Conservation (phyloP, 169 alveolate species). For the Plasmodium reichenowi region DNA sequence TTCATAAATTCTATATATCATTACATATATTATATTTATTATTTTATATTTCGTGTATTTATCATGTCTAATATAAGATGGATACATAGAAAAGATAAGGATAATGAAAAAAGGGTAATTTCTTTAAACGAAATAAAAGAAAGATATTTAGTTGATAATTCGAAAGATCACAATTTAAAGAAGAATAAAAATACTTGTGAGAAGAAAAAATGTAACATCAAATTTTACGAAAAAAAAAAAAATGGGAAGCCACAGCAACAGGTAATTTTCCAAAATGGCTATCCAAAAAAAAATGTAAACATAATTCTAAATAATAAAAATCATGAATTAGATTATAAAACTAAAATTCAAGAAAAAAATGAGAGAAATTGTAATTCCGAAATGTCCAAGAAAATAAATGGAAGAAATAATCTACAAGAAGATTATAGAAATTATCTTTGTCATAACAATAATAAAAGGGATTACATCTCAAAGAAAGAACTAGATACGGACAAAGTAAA, state of each 20-base stretch:
- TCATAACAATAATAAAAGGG: background rate
- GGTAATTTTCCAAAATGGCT: slow-evolving; percentile 9
- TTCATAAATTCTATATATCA: no score
- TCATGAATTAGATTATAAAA: no score
- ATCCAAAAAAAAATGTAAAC: background rate
- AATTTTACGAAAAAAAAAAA: background rate
- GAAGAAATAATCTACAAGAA: background rate
- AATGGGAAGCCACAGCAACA: background rate
- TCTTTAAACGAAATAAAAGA: slow-evolving; percentile 61
- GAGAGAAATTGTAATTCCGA: background rate
- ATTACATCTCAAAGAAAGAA: background rate
- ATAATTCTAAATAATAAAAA: background rate
- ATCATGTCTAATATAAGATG: slow-evolving; percentile 63
- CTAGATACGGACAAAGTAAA: slow-evolving; percentile 3
- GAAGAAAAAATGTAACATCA: background rate
- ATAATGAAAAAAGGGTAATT: slow-evolving; percentile 32
- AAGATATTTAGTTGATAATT: slow-evolving; percentile 30
- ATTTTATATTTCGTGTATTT: background rate
- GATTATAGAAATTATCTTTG: background rate
- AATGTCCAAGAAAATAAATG: background rate
- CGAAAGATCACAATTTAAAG: background rate
- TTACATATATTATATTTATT: background rate
- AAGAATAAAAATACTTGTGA: background rate
- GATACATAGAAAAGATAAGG: slow-evolving; percentile 58
- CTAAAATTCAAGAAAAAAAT: background rate